Evolutionary conservation across 2,329 filamentous ascomycete species (phyloP).

Genomic region (Aspergillus sp.): DNA sequence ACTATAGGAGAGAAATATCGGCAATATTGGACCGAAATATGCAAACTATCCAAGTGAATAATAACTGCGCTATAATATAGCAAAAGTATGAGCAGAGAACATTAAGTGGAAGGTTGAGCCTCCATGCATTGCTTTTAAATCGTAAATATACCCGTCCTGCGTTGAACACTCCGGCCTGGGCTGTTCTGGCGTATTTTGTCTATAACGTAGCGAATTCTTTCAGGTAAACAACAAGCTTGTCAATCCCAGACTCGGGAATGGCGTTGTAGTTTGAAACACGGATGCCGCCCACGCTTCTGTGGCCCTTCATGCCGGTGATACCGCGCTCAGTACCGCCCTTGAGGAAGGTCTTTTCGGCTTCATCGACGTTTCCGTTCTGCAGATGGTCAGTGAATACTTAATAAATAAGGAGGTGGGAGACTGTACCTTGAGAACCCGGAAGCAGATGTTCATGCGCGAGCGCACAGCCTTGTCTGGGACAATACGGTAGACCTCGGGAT

Average conservation of each 20-base stretch:
- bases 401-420: not conserved
- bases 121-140: conserved; percentile 6
- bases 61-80: not conserved
- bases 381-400: not conserved
- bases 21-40: not conserved
- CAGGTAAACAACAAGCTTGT: conserved; percentile 44
- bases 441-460: conserved; percentile 95
- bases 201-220: conserved; percentile 53
- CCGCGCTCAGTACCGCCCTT: conserved; percentile 67
- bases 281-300: conserved; percentile 79
- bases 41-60: not conserved
- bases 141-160: not conserved
- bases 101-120: conserved; percentile 11
- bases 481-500: conserved; percentile 72
- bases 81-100: not conserved
- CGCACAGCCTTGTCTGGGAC: conserved; percentile 74
- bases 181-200: not conserved
- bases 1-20: not conserved
- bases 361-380: conserved; percentile 61
- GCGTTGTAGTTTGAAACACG: conserved; percentile 89
- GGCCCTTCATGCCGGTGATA: conserved; percentile 81
- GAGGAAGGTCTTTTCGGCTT: conserved; percentile 75
- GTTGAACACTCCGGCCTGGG: conserved; percentile 4
- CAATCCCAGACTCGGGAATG: conserved; percentile 55
- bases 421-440: conserved; percentile 62